Conservation (phyloP, 768 basidiomycete genomes). For the Leccinum pellstonianum region DNA sequence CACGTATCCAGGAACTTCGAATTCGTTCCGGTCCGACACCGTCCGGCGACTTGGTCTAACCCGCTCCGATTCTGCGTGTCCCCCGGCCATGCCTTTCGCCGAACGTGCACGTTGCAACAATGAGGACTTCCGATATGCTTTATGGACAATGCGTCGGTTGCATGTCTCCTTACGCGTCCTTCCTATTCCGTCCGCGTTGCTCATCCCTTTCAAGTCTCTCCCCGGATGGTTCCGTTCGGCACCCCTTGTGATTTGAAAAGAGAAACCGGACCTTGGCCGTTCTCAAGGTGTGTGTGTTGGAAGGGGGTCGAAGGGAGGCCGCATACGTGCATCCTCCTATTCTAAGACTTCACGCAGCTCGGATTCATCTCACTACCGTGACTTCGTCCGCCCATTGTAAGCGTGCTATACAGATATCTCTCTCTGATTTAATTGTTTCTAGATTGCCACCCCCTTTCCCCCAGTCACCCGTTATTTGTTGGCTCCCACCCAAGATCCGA, state of each 20-base stretch:
- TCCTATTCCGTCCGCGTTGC: constrained; percentile 7
- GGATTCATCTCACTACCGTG: constrained; percentile 14
- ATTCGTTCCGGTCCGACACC: neutral
- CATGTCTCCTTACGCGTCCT: neutral
- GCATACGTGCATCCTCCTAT: neutral
- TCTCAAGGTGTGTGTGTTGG: too few relatives aligned
- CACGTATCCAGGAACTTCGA: neutral
- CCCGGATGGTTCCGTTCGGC: constrained; percentile 8
- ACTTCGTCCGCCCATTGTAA: too few relatives aligned
- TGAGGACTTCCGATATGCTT: constrained; percentile 17
- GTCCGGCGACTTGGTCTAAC: neutral
- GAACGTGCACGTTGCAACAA: constrained; percentile 13
- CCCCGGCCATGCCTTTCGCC: neutral
- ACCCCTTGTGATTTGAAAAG: constrained; percentile 2
- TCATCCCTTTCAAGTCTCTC: neutral
- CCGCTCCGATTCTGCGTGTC: neutral
- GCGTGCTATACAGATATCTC: too few relatives aligned
- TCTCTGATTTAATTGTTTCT: constrained; percentile 8
- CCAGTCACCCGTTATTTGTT: neutral
- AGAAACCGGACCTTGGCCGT: constrained; percentile 6
- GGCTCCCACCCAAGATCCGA: constrained; percentile 11
- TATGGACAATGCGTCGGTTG: neutral
- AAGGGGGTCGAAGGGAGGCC: neutral
- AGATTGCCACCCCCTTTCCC: neutral
- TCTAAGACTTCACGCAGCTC: constrained; percentile 4